Evolutionary conservation across 768 basidiomycete species (phyloP).

Genomic region (Psilocybe azurescens): DNA sequence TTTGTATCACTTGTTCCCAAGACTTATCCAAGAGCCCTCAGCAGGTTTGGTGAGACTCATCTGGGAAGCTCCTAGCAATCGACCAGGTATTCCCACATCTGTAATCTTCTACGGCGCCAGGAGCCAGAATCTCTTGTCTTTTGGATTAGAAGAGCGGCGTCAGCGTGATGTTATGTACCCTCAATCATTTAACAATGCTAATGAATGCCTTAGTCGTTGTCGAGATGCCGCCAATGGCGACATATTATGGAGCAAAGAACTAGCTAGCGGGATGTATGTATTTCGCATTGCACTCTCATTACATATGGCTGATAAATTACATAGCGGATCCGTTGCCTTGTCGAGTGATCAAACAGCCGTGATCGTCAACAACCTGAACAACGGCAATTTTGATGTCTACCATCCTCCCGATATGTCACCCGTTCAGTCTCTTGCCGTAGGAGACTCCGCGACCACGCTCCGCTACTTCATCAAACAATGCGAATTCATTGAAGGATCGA

Average conservation of each 20-base stretch:
- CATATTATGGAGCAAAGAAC: neutral
- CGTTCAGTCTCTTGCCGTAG: neutral
- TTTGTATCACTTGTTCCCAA: neutral
- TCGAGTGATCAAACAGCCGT: neutral
- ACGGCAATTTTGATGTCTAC: neutral
- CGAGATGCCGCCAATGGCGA: neutral
- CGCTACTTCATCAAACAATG: neutral
- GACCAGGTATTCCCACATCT: neutral
- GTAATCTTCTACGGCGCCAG: neutral
- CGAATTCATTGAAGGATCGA: neutral
- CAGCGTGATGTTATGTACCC: neutral
- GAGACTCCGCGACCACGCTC: neutral
- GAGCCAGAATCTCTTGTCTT: neutral
- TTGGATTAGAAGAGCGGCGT: neutral
- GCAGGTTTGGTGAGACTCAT: neutral
- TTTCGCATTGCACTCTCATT: neutral
- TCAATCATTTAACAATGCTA: neutral
- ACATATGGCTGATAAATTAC: neutral
- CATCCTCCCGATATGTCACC: neutral
- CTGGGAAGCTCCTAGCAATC: neutral
- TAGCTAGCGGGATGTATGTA: neutral
- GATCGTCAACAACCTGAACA: neutral
- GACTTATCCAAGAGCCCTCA: no score
- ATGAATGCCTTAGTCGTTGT: neutral
- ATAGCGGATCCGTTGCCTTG: neutral